Evolutionary conservation across 2,329 filamentous ascomycete genomes (phyloP), one percentile per base, ranked within the genome.

Genomic region (Pseudocercospora fuligena): DNA sequence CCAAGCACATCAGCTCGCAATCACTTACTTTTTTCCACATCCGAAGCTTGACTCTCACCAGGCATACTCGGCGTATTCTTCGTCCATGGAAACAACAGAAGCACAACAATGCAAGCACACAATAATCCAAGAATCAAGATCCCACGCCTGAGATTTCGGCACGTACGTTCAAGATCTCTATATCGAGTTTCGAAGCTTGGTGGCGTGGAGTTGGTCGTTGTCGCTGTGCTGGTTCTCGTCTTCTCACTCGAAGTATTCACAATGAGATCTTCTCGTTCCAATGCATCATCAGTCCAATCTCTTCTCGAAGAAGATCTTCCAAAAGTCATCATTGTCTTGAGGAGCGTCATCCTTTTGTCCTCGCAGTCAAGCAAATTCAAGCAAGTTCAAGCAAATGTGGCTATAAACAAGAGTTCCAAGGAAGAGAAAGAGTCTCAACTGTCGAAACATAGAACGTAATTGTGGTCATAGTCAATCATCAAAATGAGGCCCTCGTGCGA

Each of bases 241-340:
- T 21, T 12, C 5, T 23, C 11, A 19, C 11, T 16, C 3, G 51
- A 29, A 8, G 21, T 4, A 23, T 64, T 31, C 7, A 40, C 33
- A 23, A 23, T 25, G 23, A 66, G 43, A 43, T 66, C 60, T 29
- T 66, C 60, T 53, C 60, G 64, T 58, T 66, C 64, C 40, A 54
- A 21, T 14, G 21, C 43, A 40, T 36, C 53, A 43, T 56, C 54
- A 12, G 11, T 63, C 60, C 60, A 63, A 5, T 58, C 21, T 9
- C 54, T 54, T 8, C 9, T 21, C 8, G 29, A 21, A 2, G 29
- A n/a, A 2, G 29, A n/a, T 25, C 25, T n/a, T 27, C 16, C 54
- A 9, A 29, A 23, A 33, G 29, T 19, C 7, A 57, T 53, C 16
- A 53, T 23, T 12, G 21, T 29, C 5, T 29, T 9, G 12, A 23